phyloP scores from a whole-genome alignment of 495 filamentous ascomycete species.

The Parachaetomium inaequale region DNA sequence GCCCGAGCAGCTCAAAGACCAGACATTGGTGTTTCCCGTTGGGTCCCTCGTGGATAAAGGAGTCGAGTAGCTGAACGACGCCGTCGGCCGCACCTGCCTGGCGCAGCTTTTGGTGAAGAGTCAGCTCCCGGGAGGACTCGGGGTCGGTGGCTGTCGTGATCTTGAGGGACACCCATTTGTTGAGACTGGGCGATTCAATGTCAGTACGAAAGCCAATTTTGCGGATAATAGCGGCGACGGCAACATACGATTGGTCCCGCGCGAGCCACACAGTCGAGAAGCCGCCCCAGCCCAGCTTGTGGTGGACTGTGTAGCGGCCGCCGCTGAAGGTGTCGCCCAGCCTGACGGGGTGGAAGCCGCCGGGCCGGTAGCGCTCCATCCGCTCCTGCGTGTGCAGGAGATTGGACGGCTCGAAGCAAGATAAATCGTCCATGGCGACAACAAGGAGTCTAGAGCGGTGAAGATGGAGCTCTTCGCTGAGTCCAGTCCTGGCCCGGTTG shows the following conservation, averaged over 20 bases:
- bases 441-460: background rate
- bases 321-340: constrained; percentile 22
- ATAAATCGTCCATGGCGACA: background rate
- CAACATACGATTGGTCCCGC: background rate
- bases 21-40: constrained; percentile 47
- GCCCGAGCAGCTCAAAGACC: constrained; percentile 45
- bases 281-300: constrained; percentile 9
- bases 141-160: constrained; percentile 30
- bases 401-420: background rate
- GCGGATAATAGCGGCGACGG: background rate
- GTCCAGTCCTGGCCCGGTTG: too few species aligned
- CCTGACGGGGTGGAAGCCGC: constrained; percentile 26
- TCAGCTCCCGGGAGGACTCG: background rate
- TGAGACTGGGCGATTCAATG: background rate
- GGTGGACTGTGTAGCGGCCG: constrained; percentile 4
- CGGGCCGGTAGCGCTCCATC: background rate
- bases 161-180: constrained; percentile 40
- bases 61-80: constrained; percentile 39
- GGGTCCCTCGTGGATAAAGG: constrained; percentile 39
- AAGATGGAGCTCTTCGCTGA: too few species aligned
- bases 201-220: background rate
- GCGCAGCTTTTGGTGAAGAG: background rate
- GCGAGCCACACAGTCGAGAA: constrained; percentile 12
- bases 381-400: background rate
- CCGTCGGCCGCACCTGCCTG: constrained; percentile 12